Conservation (phyloP, 345 rosid species). For the Ceriops decandra region DNA sequence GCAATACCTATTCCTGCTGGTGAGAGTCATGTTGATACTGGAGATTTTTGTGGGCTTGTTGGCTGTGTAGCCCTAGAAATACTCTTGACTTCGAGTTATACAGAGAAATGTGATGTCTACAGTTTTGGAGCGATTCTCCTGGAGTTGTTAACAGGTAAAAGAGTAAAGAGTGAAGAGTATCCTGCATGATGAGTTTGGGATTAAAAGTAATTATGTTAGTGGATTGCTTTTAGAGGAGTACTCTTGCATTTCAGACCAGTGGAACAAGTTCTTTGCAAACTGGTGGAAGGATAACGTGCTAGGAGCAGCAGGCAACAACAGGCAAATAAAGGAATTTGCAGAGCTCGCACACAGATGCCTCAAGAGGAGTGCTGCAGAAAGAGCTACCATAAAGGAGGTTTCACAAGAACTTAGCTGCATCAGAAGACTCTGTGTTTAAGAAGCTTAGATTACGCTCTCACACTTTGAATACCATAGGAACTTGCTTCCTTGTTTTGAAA, state of each 20-base stretch:
- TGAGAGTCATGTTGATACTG: neutral
- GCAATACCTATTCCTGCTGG: slow-evolving; percentile 1
- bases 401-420: neutral
- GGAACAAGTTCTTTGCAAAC: neutral
- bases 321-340: neutral
- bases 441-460: neutral
- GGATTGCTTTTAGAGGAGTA: neutral
- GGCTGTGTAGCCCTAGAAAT: neutral
- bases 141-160: neutral
- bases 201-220: neutral
- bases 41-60: neutral
- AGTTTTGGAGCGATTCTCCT: neutral
- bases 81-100: neutral
- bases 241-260: neutral
- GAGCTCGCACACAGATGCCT: neutral
- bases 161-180: neutral
- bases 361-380: neutral
- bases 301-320: neutral
- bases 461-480: too few relatives aligned
- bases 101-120: slow-evolving; percentile 4
- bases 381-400: neutral
- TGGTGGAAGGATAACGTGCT: neutral
- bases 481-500: too few relatives aligned
- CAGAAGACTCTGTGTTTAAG: neutral
- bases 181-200: neutral